Evolutionary conservation across 306 rosid genomes (phyloP).

Genomic region (Cicer pinnatifidum): DNA sequence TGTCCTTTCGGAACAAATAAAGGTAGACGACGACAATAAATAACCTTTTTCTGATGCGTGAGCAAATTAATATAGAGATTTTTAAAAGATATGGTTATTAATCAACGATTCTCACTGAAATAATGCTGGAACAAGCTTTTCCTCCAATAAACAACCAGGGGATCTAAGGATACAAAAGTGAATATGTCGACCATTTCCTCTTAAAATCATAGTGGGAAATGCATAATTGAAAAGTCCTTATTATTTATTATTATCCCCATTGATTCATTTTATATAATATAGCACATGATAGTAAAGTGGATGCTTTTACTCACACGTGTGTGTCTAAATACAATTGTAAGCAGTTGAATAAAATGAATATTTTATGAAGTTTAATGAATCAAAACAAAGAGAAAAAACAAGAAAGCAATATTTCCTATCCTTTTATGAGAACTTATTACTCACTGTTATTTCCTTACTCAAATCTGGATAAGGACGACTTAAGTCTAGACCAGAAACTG

Average conservation of each 20-base stretch:
- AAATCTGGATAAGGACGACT: neutral
- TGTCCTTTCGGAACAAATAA: neutral
- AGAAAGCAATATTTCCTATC: neutral
- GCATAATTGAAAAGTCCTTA: neutral
- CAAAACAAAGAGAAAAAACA: neutral
- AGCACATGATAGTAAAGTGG: neutral
- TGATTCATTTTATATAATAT: neutral
- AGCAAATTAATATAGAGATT: neutral
- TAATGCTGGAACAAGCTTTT: neutral
- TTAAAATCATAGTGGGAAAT: neutral
- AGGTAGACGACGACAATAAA: slow-evolving; percentile 14
- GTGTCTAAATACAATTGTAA: neutral
- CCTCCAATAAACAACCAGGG: slow-evolving; percentile 27
- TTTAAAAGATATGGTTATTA: slow-evolving; percentile 18
- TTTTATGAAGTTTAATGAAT: neutral
- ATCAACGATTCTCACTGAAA: slow-evolving; percentile 21
- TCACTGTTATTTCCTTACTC: neutral
- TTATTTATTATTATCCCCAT: neutral
- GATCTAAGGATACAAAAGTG: slow-evolving; percentile 28
- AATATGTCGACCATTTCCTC: slow-evolving; percentile 28
- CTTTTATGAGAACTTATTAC: neutral
- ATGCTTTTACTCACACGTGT: neutral
- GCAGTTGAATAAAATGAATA: neutral
- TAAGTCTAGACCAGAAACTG: neutral
- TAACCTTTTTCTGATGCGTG: neutral